Base-by-base conservation (phyloP, 805 yeast genomes). In the Kluyveromyces nonfermentans region DNA sequence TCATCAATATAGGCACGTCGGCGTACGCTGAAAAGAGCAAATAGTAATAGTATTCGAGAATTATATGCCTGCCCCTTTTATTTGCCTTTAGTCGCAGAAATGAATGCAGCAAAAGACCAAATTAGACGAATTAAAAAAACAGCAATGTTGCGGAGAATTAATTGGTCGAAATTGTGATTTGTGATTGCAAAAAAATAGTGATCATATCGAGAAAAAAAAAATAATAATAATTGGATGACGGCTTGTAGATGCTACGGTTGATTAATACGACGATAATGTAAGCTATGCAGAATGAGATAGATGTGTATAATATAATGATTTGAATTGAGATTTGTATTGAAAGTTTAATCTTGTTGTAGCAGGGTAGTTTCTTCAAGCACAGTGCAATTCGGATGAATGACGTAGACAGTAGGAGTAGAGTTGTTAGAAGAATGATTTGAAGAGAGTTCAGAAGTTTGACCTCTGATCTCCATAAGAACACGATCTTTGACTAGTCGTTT, bases 401-500 rank as follows among this genome's bases (percentile, higher is more conserved):
- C 76, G 50, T 73, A 77, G 14, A 75, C 67, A 46, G 70, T 50
- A 45, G 50, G 40, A 51, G 56, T 39, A 47, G 62, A 52, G 43
- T 57, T 55, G 10, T 38, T 50, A 0, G 55, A 50, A 14, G 54
- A 58, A n/a, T 54, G 59, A 10, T 46, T 46, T 4, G 60, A 65
- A 33, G 68, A 68, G 21, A 67, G 59, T 18, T 72, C 73, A 8
- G 75, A 75, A 31, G 62, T 58, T 16, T 68, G 69, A 51, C 72
- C 72, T 44, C 68, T 73, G 28, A 84, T 72, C 50, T 71, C 75
- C 86, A 90, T 78, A 55, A 93, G 71, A 25, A 90, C 78, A 58
- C 85, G 77, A 58, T 89, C 96, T 59, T 83, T 84, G 17, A 82
- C 94, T 57, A 93, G 73, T 54, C 90, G 74, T 60, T 78, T 82